phyloP scores from a whole-genome alignment of 2,329 filamentous ascomycete genomes.

The Penicillium sp. region DNA sequence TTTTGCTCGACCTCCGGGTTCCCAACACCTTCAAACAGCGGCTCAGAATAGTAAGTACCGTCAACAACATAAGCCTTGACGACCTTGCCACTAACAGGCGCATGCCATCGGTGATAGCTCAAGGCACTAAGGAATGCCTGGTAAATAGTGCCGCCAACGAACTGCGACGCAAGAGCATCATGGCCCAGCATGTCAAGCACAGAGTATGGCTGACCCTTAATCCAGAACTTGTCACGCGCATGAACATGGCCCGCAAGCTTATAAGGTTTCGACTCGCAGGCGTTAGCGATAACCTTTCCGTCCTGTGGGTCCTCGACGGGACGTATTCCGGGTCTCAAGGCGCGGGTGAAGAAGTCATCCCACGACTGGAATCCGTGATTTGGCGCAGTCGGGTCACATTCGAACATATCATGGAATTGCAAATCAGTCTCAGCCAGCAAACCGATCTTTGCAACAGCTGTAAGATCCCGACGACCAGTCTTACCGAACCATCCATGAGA shows the following conservation, averaged over 20 bases:
- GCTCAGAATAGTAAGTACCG: constrained; percentile 69
- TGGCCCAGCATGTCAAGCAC: constrained; percentile 62
- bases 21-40: constrained; percentile 51
- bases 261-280: constrained; percentile 64
- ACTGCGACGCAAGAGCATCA: constrained; percentile 53
- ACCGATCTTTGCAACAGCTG: constrained; percentile 25
- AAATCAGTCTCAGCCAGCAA: constrained; percentile 19
- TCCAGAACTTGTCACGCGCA: constrained; percentile 64
- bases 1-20: constrained; percentile 27
- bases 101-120: constrained; percentile 72
- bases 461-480: constrained; percentile 49
- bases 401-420: constrained; percentile 33
- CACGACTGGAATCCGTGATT: constrained; percentile 61
- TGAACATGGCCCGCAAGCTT: constrained; percentile 53
- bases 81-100: constrained; percentile 64
- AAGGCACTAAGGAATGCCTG: constrained; percentile 68
- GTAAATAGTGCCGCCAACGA: constrained; percentile 66
- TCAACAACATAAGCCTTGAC: constrained; percentile 58
- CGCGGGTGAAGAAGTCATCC: constrained; percentile 69
- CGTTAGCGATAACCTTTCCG: constrained; percentile 57
- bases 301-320: constrained; percentile 58
- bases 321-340: constrained; percentile 55
- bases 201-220: constrained; percentile 69
- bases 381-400: constrained; percentile 27
- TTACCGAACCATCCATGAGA: constrained; percentile 57